Base-by-base conservation (phyloP, 306 rosid genomes). In the Quercus berberidifolia region DNA sequence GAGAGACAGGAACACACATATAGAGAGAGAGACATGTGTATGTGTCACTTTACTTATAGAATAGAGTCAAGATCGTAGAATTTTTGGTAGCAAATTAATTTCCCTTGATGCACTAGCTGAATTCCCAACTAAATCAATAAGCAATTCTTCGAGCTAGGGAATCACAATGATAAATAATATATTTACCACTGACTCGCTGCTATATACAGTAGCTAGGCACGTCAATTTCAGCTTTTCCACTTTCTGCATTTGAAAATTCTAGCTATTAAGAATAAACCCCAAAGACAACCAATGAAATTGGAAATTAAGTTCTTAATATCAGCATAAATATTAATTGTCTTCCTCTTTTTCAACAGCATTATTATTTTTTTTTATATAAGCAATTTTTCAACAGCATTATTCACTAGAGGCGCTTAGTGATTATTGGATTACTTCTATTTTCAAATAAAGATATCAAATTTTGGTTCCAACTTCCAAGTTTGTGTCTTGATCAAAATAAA, bases 171-270 rank as follows among this genome's bases (percentile, higher is more conserved):
- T 91, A 64, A 93, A 89, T 70, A 92, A 38, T 38, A 83, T 60
- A 94, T 87, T 76, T 92, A 86, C 97, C 99, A 92, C 71, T 94
- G 95, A 35, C 97, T 91, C 57, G 97, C 90, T 31, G 97, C 94
- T 30, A 97, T 91, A 80, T 91, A 94, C 41, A 90, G 97, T 38
- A 38, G 43, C 43, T 71, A 94, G 89, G 88, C 97, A 92, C 75
- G 92, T 86, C 41, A 87, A 85, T 78, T 92, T 90, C 67, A 94
- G 89, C 84, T 69, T 38, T 38, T 38, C 10, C 10, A 38, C 43
- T 38, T 38, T 38, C 43, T 38, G 10, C 43, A 38, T 38, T 38
- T 38, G 43, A 38, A 38, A 38, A 38, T 38, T 38, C 10, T 38
- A 38, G 43, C 43, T 38, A 7, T 38, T 38, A 38, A 38, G 43